Evolutionary conservation across 78 protist genomes (phyloP).

Genomic region (Bigelowiella natans): DNA sequence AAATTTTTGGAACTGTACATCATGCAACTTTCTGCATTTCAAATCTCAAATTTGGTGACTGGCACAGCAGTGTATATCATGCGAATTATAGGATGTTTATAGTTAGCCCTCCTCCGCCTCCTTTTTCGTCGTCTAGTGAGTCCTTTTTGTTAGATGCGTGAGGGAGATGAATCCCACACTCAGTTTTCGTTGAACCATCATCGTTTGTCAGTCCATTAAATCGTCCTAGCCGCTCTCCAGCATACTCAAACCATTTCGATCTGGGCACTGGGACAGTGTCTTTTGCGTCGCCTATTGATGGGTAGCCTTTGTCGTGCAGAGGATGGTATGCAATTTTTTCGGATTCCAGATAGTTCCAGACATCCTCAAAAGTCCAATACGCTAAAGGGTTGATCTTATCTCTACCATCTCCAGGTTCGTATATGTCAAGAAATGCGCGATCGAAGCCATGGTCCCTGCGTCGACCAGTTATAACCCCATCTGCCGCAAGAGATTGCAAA

Average conservation of each 20-base stretch:
- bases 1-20: no score
- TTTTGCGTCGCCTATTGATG: slow-evolving; percentile 35
- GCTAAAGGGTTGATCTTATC: slow-evolving; percentile 40
- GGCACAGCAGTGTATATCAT: no score
- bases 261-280: slow-evolving; percentile 26
- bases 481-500: slow-evolving; percentile 8
- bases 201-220: slow-evolving; percentile 7
- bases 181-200: slow-evolving; percentile 39
- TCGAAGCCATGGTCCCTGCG: slow-evolving; percentile 24
- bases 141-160: no score
- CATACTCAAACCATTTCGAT: background rate
- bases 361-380: slow-evolving; percentile 42
- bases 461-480: slow-evolving; percentile 36
- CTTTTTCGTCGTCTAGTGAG: no score
- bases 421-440: slow-evolving; percentile 28
- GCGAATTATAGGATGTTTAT: no score
- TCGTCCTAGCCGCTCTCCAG: background rate
- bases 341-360: slow-evolving; percentile 6
- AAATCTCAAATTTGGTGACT: no score
- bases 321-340: slow-evolving; percentile 21
- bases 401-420: slow-evolving; percentile 11
- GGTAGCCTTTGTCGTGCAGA: slow-evolving; percentile 23
- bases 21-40: no score
- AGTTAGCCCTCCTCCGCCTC: no score
- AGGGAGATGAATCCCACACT: slow-evolving; percentile 46